These are phyloP conservation scores for Pythium oligandrum DNA, from an alignment of 352 stramenopile genomes.

Conservation along the genomic window DNA sequence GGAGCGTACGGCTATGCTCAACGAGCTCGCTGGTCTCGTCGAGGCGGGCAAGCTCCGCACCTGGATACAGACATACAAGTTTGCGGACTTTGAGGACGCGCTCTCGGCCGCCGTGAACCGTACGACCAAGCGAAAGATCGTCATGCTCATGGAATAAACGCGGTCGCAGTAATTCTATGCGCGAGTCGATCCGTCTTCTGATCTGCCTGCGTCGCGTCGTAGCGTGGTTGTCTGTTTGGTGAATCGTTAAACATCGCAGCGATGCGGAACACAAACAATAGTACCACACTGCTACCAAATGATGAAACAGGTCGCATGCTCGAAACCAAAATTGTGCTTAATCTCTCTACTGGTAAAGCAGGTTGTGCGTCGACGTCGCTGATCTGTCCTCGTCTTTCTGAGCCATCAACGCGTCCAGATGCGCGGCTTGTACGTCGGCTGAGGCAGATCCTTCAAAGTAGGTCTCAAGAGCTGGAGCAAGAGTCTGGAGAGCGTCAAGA, in stretches of 20 bases:
- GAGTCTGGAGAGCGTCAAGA: slow-evolving; percentile 19
- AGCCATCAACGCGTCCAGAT: not conserved
- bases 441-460: too few relatives aligned
- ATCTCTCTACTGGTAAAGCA: slow-evolving; percentile 17
- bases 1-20: slow-evolving; percentile 62
- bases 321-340: too few relatives aligned
- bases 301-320: too few relatives aligned
- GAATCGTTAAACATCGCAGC: not conserved
- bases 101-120: slow-evolving; percentile 65
- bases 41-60: slow-evolving; percentile 72
- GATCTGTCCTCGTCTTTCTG: slow-evolving; percentile 2
- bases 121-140: slow-evolving; percentile 82
- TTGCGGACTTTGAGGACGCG: slow-evolving; percentile 76
- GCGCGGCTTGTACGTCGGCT: slow-evolving; percentile 17
- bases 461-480: too few relatives aligned
- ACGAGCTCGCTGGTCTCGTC: slow-evolving; percentile 58
- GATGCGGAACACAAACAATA: too few relatives aligned
- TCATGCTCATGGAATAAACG: slow-evolving; percentile 76
- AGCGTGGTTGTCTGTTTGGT: not conserved
- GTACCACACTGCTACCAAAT: too few relatives aligned
- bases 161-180: too few relatives aligned
- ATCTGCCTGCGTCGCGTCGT: too few relatives aligned
- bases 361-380: slow-evolving; percentile 3
- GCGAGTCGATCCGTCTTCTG: too few relatives aligned
- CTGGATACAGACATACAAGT: slow-evolving; percentile 87